Percentiles rank a stretch among this genome's conserved stretches.
These are phyloP conservation scores for Fusarium vanettenii DNA, from an alignment of 2,329 filamentous ascomycete species.

Conservation along the genomic window DNA sequence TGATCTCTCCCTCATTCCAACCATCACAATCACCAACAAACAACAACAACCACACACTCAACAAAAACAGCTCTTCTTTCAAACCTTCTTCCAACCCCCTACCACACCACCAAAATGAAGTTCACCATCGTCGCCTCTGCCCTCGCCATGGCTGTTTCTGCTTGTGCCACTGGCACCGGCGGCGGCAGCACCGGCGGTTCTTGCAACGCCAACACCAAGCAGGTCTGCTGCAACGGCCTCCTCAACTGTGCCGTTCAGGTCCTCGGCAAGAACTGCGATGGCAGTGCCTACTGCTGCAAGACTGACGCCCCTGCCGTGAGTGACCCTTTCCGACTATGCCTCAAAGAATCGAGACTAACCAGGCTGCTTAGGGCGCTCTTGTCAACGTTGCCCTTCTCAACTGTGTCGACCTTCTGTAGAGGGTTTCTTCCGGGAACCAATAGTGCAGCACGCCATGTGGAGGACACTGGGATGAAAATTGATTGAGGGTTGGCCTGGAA, in stretches of 20 bases:
- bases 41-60: background rate
- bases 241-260: background rate
- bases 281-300: background rate
- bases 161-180: background rate
- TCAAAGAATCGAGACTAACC: background rate
- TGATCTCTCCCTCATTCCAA: background rate
- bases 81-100: background rate
- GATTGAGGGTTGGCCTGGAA: background rate
- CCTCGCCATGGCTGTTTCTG: background rate
- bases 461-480: background rate
- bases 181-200: background rate
- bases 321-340: background rate
- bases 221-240: conserved; percentile 4
- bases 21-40: background rate
- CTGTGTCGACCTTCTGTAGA: background rate
- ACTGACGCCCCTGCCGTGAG: background rate
- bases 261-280: background rate
- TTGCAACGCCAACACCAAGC: background rate
- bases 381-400: background rate
- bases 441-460: background rate
- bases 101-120: background rate
- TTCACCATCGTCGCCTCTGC: background rate
- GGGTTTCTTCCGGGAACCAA: background rate
- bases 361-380: background rate
- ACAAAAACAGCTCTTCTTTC: background rate